Conservation (phyloP, 768 basidiomycete species). For the Exidia glandulosa region DNA sequence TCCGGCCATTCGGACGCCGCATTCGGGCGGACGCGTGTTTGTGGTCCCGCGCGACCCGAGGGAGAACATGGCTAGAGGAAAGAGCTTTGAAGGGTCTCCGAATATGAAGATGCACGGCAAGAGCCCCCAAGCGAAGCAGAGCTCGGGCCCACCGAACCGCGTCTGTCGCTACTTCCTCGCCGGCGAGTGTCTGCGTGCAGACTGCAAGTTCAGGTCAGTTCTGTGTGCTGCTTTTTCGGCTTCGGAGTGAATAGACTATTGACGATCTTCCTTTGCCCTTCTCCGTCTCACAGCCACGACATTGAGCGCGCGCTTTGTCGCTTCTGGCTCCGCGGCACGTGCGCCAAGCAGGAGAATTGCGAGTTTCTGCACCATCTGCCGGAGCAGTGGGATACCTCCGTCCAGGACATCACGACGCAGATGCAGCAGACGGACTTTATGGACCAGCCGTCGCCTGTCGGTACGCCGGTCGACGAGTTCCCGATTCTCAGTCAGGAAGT, state of each 20-base stretch:
- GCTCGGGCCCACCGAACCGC: slow-evolving; percentile 31
- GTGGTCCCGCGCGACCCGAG: slow-evolving; percentile 45
- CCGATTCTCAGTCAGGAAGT: slow-evolving; percentile 38
- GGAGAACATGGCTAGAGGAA: not conserved
- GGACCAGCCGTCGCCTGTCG: not conserved
- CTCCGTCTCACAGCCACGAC: slow-evolving; percentile 64
- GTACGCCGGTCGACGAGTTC: slow-evolving; percentile 52
- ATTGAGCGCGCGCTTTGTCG: slow-evolving; percentile 88
- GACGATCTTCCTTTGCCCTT: slow-evolving; percentile 5
- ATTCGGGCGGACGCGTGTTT: slow-evolving; percentile 57
- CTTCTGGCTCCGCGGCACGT: slow-evolving; percentile 96
- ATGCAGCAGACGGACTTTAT: slow-evolving; percentile 25
- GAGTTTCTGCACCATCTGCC: slow-evolving; percentile 92
- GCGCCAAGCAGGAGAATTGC: slow-evolving; percentile 92
- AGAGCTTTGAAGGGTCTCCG: not conserved
- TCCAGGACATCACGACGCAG: slow-evolving; percentile 46
- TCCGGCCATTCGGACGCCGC: slow-evolving; percentile 36
- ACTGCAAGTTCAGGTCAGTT: slow-evolving; percentile 92
- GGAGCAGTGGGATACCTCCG: slow-evolving; percentile 69
- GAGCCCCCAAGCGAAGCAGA: not conserved
- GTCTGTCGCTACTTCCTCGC: slow-evolving; percentile 96
- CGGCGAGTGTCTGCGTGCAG: slow-evolving; percentile 89
- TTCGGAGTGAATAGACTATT: not conserved
- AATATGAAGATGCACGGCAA: not conserved
- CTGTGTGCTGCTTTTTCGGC: not conserved